Percentiles rank a stretch among this genome's conserved stretches.
phyloP scores from a whole-genome alignment of 352 stramenopile species.

The Globisporangium cystogenes region DNA sequence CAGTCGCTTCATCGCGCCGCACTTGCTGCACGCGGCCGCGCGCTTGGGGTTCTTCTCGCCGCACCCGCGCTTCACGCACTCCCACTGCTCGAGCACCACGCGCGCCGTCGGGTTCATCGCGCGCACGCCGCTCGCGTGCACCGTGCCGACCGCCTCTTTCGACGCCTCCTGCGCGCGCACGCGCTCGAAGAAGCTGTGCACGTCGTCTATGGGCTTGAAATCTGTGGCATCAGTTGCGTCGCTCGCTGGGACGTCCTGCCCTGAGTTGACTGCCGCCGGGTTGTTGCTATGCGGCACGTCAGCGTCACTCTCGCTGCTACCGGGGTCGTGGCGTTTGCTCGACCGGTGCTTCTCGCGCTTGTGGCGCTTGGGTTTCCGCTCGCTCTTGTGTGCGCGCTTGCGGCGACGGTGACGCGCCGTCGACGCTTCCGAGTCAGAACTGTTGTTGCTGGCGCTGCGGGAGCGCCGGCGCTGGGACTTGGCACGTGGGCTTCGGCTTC shows the following conservation, averaged over 20 bases:
- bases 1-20: constrained; percentile 73
- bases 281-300: not conserved
- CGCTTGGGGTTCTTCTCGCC: constrained; percentile 69
- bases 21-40: constrained; percentile 57
- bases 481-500: not conserved
- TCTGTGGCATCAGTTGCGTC: constrained; percentile 6
- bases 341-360: constrained; percentile 15
- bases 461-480: not conserved
- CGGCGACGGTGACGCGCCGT: not conserved
- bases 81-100: constrained; percentile 46
- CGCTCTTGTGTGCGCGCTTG: constrained; percentile 1
- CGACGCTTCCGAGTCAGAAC: not conserved
- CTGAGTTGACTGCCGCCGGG: not conserved
- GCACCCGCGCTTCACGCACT: constrained; percentile 58
- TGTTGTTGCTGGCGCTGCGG: not conserved
- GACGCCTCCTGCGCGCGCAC: constrained; percentile 50
- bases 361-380: constrained; percentile 20
- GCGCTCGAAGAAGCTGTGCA: constrained; percentile 59
- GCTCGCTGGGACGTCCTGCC: not conserved
- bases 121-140: constrained; percentile 44
- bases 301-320: too few relatives aligned
- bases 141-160: constrained; percentile 52
- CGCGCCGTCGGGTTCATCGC: constrained; percentile 21
- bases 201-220: constrained; percentile 13
- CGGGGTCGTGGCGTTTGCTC: not conserved